phyloP scores from a whole-genome alignment of 495 filamentous ascomycete species.

The Aspergillus funiculosus region DNA sequence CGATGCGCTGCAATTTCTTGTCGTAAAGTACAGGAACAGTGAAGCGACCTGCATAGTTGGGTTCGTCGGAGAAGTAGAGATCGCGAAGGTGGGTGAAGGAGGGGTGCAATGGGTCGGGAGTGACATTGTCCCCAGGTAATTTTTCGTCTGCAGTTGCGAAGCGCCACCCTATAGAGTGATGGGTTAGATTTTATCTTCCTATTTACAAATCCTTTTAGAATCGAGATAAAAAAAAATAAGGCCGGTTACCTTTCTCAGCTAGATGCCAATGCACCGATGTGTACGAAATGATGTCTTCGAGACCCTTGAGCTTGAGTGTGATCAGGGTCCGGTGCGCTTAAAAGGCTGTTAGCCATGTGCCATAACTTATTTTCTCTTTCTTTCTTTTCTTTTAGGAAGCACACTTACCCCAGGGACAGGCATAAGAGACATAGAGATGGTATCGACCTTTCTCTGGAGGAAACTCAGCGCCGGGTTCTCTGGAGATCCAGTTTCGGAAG shows the following conservation, averaged over 20 bases:
- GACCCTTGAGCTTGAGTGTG: conserved; percentile 59
- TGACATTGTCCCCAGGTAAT: conserved; percentile 51
- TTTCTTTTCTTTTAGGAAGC: no score
- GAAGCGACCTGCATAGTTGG: conserved; percentile 54
- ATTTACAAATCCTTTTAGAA: not conserved
- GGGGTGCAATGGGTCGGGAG: conserved; percentile 47
- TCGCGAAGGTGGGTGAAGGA: conserved; percentile 53
- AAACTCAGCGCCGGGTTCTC: conserved; percentile 54
- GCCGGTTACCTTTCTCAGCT: conserved; percentile 47
- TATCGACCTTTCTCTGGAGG: conserved; percentile 63
- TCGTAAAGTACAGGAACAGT: conserved; percentile 61
- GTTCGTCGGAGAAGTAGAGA: conserved; percentile 56
- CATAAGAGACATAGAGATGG: conserved; percentile 69
- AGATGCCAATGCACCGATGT: conserved; percentile 67
- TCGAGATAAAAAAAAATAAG: not conserved
- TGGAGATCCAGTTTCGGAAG: conserved; percentile 69
- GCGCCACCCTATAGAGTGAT: conserved; percentile 60
- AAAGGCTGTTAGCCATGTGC: not conserved
- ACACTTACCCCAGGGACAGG: conserved; percentile 61
- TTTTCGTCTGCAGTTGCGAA: conserved; percentile 63
- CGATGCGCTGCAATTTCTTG: conserved; percentile 51
- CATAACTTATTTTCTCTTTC: not conserved
- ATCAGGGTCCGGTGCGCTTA: conserved; percentile 62
- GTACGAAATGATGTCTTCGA: conserved; percentile 60
- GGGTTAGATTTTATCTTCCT: not conserved